Evolutionary conservation across 495 filamentous ascomycete species (phyloP).

Genomic region (Hapsidospora chrysogenum): DNA sequence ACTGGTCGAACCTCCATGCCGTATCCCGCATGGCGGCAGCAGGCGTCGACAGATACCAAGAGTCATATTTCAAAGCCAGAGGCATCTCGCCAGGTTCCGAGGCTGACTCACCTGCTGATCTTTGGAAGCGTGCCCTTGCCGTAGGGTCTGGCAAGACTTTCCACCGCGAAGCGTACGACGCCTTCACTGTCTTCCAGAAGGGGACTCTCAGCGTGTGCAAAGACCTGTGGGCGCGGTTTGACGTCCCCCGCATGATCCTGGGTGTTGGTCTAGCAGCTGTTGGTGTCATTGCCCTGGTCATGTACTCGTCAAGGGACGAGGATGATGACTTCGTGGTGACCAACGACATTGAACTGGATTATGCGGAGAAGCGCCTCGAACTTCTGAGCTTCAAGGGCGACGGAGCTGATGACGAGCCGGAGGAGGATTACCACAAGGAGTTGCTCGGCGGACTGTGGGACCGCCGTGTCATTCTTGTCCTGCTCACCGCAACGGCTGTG

Average conservation of each 20-base stretch:
- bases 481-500: slow-evolving; percentile 15
- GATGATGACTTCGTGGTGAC: slow-evolving; percentile 25
- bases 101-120: slow-evolving; percentile 31
- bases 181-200: slow-evolving; percentile 57
- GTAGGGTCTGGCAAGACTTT: slow-evolving; percentile 2
- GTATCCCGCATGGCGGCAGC: slow-evolving; percentile 66
- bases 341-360: slow-evolving; percentile 21
- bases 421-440: slow-evolving; percentile 16
- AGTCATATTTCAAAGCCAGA: slow-evolving; percentile 35
- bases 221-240: slow-evolving; percentile 77
- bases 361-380: slow-evolving; percentile 1
- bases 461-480: background rate
- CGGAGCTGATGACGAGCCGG: slow-evolving; percentile 12
- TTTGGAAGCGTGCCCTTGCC: slow-evolving; percentile 6
- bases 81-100: slow-evolving; percentile 43
- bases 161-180: slow-evolving; percentile 21
- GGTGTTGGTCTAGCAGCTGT: slow-evolving; percentile 56
- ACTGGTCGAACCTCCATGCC: slow-evolving; percentile 56
- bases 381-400: slow-evolving; percentile 15
- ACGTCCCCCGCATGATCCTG: slow-evolving; percentile 65
- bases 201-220: slow-evolving; percentile 71
- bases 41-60: slow-evolving; percentile 80
- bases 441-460: slow-evolving; percentile 9
- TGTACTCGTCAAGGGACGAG: slow-evolving; percentile 46
- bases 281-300: slow-evolving; percentile 45